Conservation (phyloP, 345 rosid species). For the Adansonia digitata region DNA sequence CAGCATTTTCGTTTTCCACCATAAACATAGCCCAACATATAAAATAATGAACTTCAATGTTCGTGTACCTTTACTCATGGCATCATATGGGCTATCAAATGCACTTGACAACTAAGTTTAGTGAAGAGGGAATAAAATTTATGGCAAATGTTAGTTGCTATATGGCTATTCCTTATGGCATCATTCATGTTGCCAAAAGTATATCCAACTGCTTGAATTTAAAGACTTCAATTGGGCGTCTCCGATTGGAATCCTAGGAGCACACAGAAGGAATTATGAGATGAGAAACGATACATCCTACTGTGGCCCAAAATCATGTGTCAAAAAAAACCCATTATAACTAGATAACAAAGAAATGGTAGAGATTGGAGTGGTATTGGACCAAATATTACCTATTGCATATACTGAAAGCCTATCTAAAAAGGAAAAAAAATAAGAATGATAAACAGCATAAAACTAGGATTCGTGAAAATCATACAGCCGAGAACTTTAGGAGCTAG, state of each 20-base stretch:
- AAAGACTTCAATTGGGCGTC: not conserved
- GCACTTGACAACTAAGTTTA: not conserved
- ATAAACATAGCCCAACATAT: not conserved
- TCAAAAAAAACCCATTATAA: no score
- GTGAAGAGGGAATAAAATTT: not conserved
- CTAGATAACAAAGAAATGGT: not conserved
- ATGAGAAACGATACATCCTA: no score
- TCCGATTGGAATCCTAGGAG: not conserved
- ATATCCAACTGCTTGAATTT: not conserved
- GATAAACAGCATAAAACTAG: not conserved
- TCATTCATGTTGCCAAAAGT: not conserved
- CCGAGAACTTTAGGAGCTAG: not conserved
- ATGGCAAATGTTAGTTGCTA: not conserved
- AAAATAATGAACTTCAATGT: not conserved
- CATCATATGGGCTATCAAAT: not conserved
- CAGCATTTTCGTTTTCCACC: not conserved
- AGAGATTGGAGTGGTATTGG: not conserved
- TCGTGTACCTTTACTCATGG: not conserved
- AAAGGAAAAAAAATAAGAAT: no score
- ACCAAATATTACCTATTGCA: no score
- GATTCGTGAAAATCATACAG: not conserved
- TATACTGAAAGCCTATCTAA: not conserved
- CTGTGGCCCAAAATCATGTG: not conserved
- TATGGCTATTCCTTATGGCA: not conserved
- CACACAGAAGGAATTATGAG: not conserved